These are phyloP conservation scores for Dryadomyces quercus-mongolicae DNA, from an alignment of 2,329 filamentous ascomycete genomes.

Conservation along the genomic window DNA sequence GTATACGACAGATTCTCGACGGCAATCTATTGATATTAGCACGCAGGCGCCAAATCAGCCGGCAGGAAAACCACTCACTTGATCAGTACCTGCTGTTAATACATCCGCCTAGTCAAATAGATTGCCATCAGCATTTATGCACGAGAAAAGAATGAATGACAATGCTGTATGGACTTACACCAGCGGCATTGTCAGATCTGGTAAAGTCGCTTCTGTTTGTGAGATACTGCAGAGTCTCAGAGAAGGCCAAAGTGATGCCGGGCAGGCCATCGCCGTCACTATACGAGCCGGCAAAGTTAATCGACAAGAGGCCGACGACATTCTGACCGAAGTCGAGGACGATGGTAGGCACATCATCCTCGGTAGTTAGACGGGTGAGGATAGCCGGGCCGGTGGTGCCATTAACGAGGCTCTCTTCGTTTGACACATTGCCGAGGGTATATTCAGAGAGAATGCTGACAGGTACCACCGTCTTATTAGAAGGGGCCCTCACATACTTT, in stretches of 20 bases:
- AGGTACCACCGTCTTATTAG: slow-evolving; percentile 19
- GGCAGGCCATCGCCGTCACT: slow-evolving; percentile 16
- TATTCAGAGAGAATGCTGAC: slow-evolving; percentile 16
- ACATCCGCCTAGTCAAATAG: slow-evolving; percentile 12
- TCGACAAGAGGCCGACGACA: slow-evolving; percentile 28
- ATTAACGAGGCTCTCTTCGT: slow-evolving; percentile 22
- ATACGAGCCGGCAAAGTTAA: slow-evolving; percentile 26
- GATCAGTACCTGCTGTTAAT: slow-evolving; percentile 34
- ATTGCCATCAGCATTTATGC: background rate
- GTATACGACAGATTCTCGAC: slow-evolving; percentile 27
- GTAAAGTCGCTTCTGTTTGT: slow-evolving; percentile 33
- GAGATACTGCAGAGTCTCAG: slow-evolving; percentile 33
- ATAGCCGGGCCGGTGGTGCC: slow-evolving; percentile 17
- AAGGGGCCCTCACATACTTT: slow-evolving; percentile 26
- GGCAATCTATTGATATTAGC: slow-evolving; percentile 23
- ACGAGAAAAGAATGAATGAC: no score
- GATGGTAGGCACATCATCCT: slow-evolving; percentile 21
- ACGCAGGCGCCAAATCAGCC: background rate
- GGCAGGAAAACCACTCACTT: slow-evolving; percentile 18
- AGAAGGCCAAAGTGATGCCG: slow-evolving; percentile 34
- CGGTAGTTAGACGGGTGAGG: slow-evolving; percentile 15
- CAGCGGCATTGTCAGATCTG: slow-evolving; percentile 25
- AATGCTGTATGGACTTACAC: no score
- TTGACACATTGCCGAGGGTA: slow-evolving; percentile 25
- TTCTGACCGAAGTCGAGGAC: slow-evolving; percentile 39